These are phyloP conservation scores for Neostapfia colusana DNA, from an alignment of 176 grass and related monocot species.

Conservation along the genomic window DNA sequence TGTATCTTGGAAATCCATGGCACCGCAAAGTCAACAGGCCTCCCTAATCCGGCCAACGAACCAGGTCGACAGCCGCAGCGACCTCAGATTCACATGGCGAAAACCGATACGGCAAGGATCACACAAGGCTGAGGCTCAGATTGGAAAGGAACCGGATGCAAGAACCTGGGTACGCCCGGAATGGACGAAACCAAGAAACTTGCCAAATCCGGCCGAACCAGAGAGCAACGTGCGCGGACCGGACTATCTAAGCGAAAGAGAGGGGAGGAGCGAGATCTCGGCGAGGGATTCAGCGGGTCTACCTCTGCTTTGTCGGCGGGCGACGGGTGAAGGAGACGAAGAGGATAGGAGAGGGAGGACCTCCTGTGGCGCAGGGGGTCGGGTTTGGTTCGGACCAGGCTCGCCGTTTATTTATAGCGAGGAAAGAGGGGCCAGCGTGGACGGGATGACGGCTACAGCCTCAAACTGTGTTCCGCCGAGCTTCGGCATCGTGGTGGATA, in stretches of 20 bases:
- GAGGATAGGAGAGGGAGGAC: background rate
- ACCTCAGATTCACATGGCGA: background rate
- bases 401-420: conserved; percentile 20
- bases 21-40: background rate
- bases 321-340: background rate
- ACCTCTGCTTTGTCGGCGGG: conserved; percentile 13
- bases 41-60: background rate
- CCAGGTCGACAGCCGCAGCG: background rate
- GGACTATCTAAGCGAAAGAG: background rate
- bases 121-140: background rate
- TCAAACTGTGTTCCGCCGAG: too few relatives aligned
- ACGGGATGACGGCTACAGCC: too few relatives aligned
- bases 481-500: too few relatives aligned
- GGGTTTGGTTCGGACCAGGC: background rate
- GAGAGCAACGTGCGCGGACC: background rate
- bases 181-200: background rate
- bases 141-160: background rate
- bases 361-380: background rate
- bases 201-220: background rate
- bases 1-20: background rate
- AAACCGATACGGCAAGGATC: background rate
- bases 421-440: too few relatives aligned
- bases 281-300: conserved; percentile 15
- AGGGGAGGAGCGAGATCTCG: background rate
- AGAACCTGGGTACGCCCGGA: background rate